Percentiles rank a stretch among this genome's conserved stretches.
phyloP scores from a whole-genome alignment of 306 rosid genomes.

The Cucurbita maxima region DNA sequence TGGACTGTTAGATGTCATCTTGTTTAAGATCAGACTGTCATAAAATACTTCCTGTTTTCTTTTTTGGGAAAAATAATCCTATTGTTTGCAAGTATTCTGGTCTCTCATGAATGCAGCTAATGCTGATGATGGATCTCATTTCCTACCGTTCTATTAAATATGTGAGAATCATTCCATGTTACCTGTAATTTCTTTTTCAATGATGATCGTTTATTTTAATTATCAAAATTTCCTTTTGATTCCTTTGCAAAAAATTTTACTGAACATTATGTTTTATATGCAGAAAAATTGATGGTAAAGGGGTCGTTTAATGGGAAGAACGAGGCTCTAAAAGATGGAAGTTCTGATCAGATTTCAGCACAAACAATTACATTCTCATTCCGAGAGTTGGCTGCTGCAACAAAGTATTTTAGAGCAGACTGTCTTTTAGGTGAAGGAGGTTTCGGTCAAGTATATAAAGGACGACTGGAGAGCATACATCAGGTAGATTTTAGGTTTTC shows the following conservation, averaged over 20 bases:
- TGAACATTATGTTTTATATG: neutral
- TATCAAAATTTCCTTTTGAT: neutral
- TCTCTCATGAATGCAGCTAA: neutral
- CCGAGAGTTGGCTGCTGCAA: slow-evolving; percentile 42
- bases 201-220: neutral
- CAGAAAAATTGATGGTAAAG: slow-evolving; percentile 21
- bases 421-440: slow-evolving; percentile 50
- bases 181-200: neutral
- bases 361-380: slow-evolving; percentile 41
- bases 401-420: slow-evolving; percentile 41
- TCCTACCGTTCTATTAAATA: neutral
- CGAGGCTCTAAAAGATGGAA: slow-evolving; percentile 17
- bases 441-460: slow-evolving; percentile 46
- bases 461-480: slow-evolving; percentile 32
- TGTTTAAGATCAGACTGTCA: neutral
- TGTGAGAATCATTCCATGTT: neutral
- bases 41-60: neutral
- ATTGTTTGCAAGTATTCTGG: neutral
- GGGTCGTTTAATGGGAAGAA: slow-evolving; percentile 11
- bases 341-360: slow-evolving; percentile 36
- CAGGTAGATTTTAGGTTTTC: slow-evolving; percentile 18
- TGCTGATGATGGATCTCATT: neutral
- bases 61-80: neutral
- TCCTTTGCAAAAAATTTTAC: neutral
- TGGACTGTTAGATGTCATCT: neutral